Evolutionary conservation across 1,139 yeast species (phyloP).

Genomic region (Arxiozyma heterogenica): DNA sequence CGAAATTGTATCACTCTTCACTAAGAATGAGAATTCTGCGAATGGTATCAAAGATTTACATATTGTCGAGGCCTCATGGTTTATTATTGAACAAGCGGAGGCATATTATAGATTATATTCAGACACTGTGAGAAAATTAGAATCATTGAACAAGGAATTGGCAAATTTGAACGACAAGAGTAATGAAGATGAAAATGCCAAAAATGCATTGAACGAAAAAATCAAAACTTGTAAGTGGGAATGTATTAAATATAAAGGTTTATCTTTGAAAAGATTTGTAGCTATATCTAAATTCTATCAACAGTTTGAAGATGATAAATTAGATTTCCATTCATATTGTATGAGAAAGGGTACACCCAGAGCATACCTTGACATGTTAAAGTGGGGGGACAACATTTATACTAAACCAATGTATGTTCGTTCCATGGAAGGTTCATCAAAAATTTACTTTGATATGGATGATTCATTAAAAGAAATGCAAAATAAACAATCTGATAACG

Average conservation of each 20-base stretch:
- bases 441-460: constrained; percentile 45
- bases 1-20: constrained; percentile 65
- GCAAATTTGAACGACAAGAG: constrained; percentile 23
- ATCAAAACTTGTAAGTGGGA: constrained; percentile 25
- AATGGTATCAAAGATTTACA: constrained; percentile 85
- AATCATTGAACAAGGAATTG: constrained; percentile 23
- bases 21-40: constrained; percentile 66
- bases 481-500: constrained; percentile 25
- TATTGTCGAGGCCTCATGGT: constrained; percentile 89
- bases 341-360: constrained; percentile 86
- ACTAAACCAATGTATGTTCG: constrained; percentile 62
- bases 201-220: constrained; percentile 10
- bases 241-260: constrained; percentile 45
- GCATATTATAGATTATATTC: constrained; percentile 48
- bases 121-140: constrained; percentile 24
- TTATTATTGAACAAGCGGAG: constrained; percentile 76
- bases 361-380: constrained; percentile 62
- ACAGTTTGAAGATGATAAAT: constrained; percentile 72
- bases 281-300: constrained; percentile 61
- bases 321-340: constrained; percentile 90
- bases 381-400: constrained; percentile 74
- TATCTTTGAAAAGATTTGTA: constrained; percentile 70
- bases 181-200: constrained; percentile 2
- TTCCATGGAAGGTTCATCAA: constrained; percentile 57
- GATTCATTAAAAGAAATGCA: constrained; percentile 10